Conservation (phyloP, 257 asterid species). For the Ilex asprella region DNA sequence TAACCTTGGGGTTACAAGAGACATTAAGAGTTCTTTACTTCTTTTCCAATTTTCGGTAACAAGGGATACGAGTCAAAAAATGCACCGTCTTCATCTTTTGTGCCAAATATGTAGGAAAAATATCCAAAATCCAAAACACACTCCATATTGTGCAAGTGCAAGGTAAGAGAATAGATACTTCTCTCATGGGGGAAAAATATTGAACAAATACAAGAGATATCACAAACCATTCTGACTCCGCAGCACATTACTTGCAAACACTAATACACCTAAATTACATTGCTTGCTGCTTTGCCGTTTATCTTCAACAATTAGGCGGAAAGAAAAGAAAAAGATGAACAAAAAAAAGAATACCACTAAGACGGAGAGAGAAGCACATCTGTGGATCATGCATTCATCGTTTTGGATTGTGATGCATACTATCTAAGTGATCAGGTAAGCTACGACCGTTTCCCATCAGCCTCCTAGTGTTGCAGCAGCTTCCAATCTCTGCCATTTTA, state of each 20-base stretch:
- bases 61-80: no score
- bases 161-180: not conserved
- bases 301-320: constrained; percentile 26
- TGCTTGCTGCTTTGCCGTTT: constrained; percentile 32
- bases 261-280: constrained; percentile 41
- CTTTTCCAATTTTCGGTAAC: no score
- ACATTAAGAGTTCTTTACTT: no score
- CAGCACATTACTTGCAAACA: constrained; percentile 20
- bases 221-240: constrained; percentile 37
- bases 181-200: constrained; percentile 18
- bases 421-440: constrained; percentile 1
- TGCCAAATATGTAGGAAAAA: no score
- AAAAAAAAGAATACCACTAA: constrained; percentile 31
- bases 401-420: constrained; percentile 11
- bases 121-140: no score
- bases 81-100: no score
- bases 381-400: constrained; percentile 21
- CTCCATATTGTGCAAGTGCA: no score
- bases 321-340: constrained; percentile 15
- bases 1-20: no score
- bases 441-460: constrained; percentile 4
- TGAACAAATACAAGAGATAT: constrained; percentile 25
- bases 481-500: constrained; percentile 66
- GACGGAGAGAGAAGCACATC: constrained; percentile 17
- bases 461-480: constrained; percentile 45